Evolutionary conservation across 2,329 filamentous ascomycete genomes (phyloP).

Genomic region (Trichoderma endophyticum): DNA sequence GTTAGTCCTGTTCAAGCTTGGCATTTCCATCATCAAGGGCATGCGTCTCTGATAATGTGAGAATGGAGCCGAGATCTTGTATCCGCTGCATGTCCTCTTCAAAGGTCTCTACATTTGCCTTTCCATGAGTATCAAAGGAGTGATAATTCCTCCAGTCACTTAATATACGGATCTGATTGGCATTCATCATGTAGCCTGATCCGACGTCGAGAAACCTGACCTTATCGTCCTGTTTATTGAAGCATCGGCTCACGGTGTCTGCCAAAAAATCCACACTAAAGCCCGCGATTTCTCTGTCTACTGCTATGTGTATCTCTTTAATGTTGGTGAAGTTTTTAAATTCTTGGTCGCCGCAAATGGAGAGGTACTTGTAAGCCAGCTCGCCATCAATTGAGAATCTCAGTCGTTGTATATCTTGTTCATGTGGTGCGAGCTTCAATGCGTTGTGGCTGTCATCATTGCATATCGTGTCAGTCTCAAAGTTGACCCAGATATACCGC

Average conservation of each 20-base stretch:
- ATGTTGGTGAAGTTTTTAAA: background rate
- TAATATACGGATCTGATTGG: background rate
- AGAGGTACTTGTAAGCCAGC: accelerated
- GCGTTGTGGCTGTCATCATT: background rate
- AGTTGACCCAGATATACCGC: background rate
- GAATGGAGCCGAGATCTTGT: background rate
- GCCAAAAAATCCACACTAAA: background rate
- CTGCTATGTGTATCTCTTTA: background rate
- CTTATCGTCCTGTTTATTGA: background rate
- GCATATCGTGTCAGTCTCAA: background rate
- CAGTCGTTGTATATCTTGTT: background rate
- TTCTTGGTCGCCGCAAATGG: background rate
- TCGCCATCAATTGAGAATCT: background rate
- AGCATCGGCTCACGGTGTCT: background rate
- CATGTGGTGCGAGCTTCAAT: accelerated
- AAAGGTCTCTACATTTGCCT: background rate
- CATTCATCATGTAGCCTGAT: background rate
- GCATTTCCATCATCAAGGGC: background rate
- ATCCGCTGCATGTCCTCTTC: background rate
- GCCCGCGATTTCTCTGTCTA: background rate
- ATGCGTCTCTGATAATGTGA: background rate
- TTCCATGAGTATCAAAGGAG: background rate
- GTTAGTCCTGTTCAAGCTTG: background rate
- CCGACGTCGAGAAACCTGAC: background rate
- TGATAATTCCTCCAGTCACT: background rate